Evolutionary conservation across 1,284 basidiomycete species (phyloP).

Genomic region (Ustilago hordei): DNA sequence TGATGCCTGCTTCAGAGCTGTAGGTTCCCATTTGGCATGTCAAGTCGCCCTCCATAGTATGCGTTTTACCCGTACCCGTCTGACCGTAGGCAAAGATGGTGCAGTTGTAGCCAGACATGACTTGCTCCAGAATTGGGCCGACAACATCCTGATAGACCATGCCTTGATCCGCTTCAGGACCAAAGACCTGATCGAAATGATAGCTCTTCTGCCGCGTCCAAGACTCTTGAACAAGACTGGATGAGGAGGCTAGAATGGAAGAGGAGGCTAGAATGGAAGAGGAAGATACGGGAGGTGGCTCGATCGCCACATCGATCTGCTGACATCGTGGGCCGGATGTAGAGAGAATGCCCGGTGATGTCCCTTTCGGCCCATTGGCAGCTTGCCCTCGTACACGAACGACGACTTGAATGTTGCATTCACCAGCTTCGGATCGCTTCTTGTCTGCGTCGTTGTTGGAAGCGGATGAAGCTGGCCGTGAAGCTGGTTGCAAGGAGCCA

Average conservation of each 20-base stretch:
- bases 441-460: conserved; percentile 24
- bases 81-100: conserved; percentile 99
- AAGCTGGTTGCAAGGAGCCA: conserved; percentile 12
- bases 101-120: conserved; percentile 95
- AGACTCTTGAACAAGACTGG: conserved; percentile 42
- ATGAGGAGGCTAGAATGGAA: conserved; percentile 26
- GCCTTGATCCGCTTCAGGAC: conserved; percentile 95
- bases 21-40: conserved; percentile 79
- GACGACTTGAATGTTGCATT: conserved; percentile 67
- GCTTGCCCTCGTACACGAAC: conserved; percentile 62
- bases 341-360: conserved; percentile 43
- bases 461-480: conserved; percentile 26
- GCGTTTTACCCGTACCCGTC: conserved; percentile 99
- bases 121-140: conserved; percentile 90
- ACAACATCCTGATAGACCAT: conserved; percentile 95
- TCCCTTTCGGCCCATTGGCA: conserved; percentile 40
- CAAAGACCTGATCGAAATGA: conserved; percentile 76
- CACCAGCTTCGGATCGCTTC: conserved; percentile 35
- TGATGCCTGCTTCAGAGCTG: conserved; percentile 90
- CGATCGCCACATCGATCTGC: conserved; percentile 59
- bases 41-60: conserved; percentile 69
- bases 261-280: conserved; percentile 33
- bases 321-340: conserved; percentile 60
- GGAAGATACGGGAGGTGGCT: conserved; percentile 50
- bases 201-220: conserved; percentile 62